These are phyloP conservation scores for Chlorella vulgaris DNA, from an alignment of 139 green algal species.

Conservation along the genomic window DNA sequence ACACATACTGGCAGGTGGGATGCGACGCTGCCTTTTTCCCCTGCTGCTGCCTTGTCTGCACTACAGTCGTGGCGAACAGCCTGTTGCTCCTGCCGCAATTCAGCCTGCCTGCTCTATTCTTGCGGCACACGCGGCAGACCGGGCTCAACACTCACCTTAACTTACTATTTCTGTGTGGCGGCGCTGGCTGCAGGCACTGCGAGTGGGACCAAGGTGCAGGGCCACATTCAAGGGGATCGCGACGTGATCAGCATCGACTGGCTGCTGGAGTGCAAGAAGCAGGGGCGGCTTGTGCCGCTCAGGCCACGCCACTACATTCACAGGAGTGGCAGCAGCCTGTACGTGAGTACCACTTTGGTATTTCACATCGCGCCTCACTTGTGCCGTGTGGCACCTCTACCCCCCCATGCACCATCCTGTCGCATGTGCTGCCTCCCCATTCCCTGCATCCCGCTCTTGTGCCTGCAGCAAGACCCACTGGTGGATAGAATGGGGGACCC, in stretches of 20 bases:
- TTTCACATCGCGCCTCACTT: neutral
- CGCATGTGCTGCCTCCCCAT: neutral
- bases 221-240: neutral
- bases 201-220: neutral
- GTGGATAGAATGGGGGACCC: constrained; percentile 16
- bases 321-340: constrained; percentile 4
- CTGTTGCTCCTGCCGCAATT: neutral
- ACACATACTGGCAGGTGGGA: constrained; percentile 11
- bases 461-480: neutral
- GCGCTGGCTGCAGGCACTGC: neutral
- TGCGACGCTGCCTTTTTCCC: neutral
- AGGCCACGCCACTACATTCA: constrained; percentile 14
- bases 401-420: neutral
- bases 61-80: neutral
- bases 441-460: neutral
- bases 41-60: neutral
- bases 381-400: neutral
- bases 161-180: neutral
- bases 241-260: constrained; percentile 16
- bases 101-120: too few species aligned
- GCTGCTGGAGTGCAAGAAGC: constrained; percentile 12
- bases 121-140: too few species aligned
- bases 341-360: neutral
- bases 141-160: too few species aligned
- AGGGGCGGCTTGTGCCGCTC: neutral